Base-by-base conservation (phyloP, 495 filamentous ascomycete species). In the Saxispiralis lemnorum region DNA sequence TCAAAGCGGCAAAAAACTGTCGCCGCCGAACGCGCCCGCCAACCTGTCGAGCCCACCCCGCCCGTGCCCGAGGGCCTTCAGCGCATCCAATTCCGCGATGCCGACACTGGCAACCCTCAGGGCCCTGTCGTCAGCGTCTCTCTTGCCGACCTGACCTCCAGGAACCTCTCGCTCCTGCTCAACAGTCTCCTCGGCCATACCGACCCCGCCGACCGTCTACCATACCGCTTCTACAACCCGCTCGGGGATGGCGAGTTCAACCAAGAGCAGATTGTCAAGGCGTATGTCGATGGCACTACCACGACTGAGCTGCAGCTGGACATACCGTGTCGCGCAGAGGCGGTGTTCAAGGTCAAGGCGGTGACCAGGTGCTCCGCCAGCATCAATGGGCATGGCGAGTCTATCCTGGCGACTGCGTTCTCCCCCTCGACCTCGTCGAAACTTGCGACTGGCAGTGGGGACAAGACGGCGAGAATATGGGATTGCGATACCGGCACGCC, bases 401-500 rank as follows among this genome's bases (percentile, higher is more conserved):
- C 85, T 0, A 99, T 99, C 50, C 73, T 99, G 6, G 73, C 82
- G 13, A 81, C 79, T 9, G 76, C 83, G 32, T 99, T 96, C 62
- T 92, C 85, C 0, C 92, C 92, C 0, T 69, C 70, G 18, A 76
- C 71, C 3, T 88, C 84, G 1, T 75, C 80, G 7, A 73, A 78
- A 43, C 74, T 99, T 63, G 84, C 86, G 0, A 89, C 81, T 6
- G 92, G 87, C 0, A 84, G 79, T 48, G 92, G 92, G 31, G 92
- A 99, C 52, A 75, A 76, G 28, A 96, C 92, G 6, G 92, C 89
- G 6, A 67, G 92, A 37, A 75, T 99, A 64, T 95, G 83, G 81
- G 89, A 99, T 52, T 92, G 84, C 41, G 83, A 96, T 54, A 95
- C 83, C 0, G 87, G 87, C 35, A 96, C 88, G 0, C 86, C 92